Base-by-base conservation (phyloP, 179 eudicot genomes). In the Silene noctiflora region DNA sequence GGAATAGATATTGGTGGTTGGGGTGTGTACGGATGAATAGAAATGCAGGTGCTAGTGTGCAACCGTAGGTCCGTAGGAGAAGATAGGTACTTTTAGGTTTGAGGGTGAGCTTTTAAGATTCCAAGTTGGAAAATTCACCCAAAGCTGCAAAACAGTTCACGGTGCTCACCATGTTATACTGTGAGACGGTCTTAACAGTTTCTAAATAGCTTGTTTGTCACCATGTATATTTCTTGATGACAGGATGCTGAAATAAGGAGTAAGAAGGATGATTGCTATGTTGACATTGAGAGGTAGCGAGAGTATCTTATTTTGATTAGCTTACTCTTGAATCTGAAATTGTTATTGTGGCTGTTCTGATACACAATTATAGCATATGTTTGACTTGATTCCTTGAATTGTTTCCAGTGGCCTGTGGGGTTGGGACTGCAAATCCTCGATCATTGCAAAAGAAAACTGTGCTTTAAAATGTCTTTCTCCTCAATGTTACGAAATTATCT, bases 381-480 rank as follows among this genome's bases (percentile, higher is more conserved):
- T 35, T 75, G 75, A 39, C 12, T 64, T 75, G 76, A 48, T 75
- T 19, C 16, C 13, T 77, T 39, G 65, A 63, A 68, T 14, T 75
- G 64, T 31, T 76, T 24, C 0, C 14, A 85, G 98, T 87, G 98
- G 98, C 60, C 69, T 89, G 63, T 93, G 95, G 97, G 98, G 98
- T 75, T 69, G 78, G 83, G 82, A 85, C 62, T 93, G 98, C 91
- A 86, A 85, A 87, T 76, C 84, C 31, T 88, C 98, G 0, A 85
- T 80, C 83, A 84, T 87, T 80, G 93, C 94, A 4, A 93, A 90
- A 81, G 98, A 93, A 81, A 93, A 93, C 77, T 93, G 98, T 58
- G 96, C 90, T 25, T 77, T 93, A 79, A 73, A 72, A 80, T 93
- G 98, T 78, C 87, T 93, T 53, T 93, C 98, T 13, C 97, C 98